Evolutionary conservation across 768 basidiomycete species (phyloP).

Genomic region (Lentinula aciculospora): DNA sequence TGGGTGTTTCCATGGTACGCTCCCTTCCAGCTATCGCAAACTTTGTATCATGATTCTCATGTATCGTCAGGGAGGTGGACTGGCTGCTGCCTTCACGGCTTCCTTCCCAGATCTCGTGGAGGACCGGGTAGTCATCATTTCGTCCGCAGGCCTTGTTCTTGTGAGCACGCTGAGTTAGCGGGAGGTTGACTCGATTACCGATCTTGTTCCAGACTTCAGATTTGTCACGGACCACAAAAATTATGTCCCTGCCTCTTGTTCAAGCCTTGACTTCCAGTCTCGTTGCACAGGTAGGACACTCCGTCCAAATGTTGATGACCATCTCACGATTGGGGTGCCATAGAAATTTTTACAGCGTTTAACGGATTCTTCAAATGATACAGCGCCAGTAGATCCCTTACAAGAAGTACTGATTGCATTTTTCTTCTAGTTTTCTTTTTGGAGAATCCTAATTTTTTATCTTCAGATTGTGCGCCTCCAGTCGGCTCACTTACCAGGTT

Average conservation of each 20-base stretch:
- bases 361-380: conserved; percentile 27
- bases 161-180: conserved; percentile 22
- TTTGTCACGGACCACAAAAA: conserved; percentile 67
- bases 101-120: conserved; percentile 70
- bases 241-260: conserved; percentile 75
- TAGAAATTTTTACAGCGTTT: conserved; percentile 51
- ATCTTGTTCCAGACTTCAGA: conserved; percentile 42
- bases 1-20: conserved; percentile 73
- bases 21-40: neutral
- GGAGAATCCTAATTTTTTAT: neutral
- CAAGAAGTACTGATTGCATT: conserved; percentile 30
- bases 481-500: conserved; percentile 70
- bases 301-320: neutral
- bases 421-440: neutral
- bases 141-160: conserved; percentile 67
- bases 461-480: conserved; percentile 67
- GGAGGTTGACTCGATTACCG: neutral
- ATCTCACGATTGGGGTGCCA: neutral
- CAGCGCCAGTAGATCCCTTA: conserved; percentile 26
- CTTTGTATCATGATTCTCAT: neutral
- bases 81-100: conserved; percentile 65
- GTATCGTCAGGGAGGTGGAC: conserved; percentile 56
- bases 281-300: conserved; percentile 47
- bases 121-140: conserved; percentile 59
- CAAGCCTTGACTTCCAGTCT: conserved; percentile 59